Conservation (phyloP, 176 grass and related monocot genomes). For the Elymus sibiricus region DNA sequence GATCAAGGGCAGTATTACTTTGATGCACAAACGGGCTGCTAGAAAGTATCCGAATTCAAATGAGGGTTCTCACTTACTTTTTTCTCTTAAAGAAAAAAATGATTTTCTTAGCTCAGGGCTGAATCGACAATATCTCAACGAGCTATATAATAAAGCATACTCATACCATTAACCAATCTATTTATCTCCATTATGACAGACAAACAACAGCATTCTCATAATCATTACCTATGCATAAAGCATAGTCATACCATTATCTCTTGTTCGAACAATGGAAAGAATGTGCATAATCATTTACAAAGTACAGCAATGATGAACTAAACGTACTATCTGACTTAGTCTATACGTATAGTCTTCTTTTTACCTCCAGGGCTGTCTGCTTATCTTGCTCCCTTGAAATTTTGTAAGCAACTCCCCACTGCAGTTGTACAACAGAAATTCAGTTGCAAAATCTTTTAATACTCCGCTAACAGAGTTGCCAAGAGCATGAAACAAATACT, state of each 20-base stretch:
- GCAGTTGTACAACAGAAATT: constrained; percentile 3
- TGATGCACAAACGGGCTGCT: not conserved
- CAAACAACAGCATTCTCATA: not conserved
- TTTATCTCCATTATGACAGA: not conserved
- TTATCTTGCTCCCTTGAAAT: constrained; percentile 74
- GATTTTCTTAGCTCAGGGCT: not conserved
- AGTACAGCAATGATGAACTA: not conserved
- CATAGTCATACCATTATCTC: no score
- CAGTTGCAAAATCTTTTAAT: not conserved
- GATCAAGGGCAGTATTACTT: not conserved
- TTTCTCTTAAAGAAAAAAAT: not conserved
- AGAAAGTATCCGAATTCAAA: not conserved
- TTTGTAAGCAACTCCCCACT: constrained; percentile 95
- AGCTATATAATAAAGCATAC: not conserved
- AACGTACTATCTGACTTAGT: not conserved
- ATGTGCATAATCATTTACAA: not conserved
- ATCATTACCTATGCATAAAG: no score
- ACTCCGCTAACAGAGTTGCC: not conserved
- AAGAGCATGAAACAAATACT: not conserved
- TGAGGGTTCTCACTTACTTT: not conserved
- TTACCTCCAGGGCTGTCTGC: constrained; percentile 66
- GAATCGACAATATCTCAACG: not conserved
- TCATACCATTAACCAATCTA: not conserved
- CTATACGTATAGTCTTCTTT: not conserved
- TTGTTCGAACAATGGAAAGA: not conserved